Percentiles rank a stretch among this genome's conserved stretches.
phyloP scores from a whole-genome alignment of 208 protist species.

The Trypanosoma scelopori region DNA sequence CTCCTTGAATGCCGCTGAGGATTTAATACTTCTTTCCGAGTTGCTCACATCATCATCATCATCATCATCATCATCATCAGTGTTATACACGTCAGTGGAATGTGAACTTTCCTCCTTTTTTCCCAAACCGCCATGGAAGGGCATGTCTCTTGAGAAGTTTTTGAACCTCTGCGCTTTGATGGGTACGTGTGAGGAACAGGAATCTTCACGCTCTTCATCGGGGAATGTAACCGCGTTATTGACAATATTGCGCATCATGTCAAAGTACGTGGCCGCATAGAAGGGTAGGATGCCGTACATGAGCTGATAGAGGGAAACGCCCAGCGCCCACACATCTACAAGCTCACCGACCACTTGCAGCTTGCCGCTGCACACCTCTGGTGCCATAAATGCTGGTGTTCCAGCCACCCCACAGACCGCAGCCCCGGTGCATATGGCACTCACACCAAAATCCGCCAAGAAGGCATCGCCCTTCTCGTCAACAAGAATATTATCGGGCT shows the following conservation, averaged over 20 bases:
- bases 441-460: constrained; percentile 60
- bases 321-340: constrained; percentile 63
- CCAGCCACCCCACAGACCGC: constrained; percentile 40
- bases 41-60: not conserved
- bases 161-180: too few relatives aligned
- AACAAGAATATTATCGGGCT: constrained; percentile 64
- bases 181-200: too few relatives aligned
- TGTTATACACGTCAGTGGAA: too few relatives aligned
- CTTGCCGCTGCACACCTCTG: constrained; percentile 43
- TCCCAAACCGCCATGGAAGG: not conserved
- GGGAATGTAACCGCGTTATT: constrained; percentile 40
- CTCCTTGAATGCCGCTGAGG: constrained; percentile 43
- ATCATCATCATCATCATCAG: not conserved
- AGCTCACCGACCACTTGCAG: constrained; percentile 25
- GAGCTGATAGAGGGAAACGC: constrained; percentile 61
- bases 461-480: constrained; percentile 31
- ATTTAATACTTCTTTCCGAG: not conserved
- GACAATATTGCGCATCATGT: constrained; percentile 34
- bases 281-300: constrained; percentile 57
- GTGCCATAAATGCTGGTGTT: constrained; percentile 58
- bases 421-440: constrained; percentile 29
- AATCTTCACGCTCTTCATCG: constrained; percentile 18
- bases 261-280: constrained; percentile 15
- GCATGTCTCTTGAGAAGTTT: too few relatives aligned
- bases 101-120: too few relatives aligned